These are phyloP conservation scores for Orbilia quercus DNA, from an alignment of 2,329 filamentous ascomycete species.

Conservation along the genomic window DNA sequence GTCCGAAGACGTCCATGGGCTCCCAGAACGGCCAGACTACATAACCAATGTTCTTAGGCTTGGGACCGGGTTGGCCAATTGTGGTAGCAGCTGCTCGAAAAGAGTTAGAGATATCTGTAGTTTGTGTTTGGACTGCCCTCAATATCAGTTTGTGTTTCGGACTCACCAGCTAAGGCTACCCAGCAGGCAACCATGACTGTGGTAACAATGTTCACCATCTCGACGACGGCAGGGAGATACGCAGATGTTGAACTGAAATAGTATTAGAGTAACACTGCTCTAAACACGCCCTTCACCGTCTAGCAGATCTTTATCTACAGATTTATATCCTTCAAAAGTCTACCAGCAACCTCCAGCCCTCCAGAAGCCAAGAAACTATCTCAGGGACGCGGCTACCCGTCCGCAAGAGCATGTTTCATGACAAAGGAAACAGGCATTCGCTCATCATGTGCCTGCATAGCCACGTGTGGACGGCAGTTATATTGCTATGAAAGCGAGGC, in stretches of 20 bases:
- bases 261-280: not conserved
- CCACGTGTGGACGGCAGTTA: not conserved
- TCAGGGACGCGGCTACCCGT: too few species aligned
- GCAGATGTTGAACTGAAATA: not conserved
- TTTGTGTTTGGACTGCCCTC: not conserved
- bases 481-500: not conserved
- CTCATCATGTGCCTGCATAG: not conserved
- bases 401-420: too few species aligned
- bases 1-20: slow-evolving; percentile 4
- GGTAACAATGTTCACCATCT: not conserved
- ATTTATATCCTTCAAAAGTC: too few species aligned
- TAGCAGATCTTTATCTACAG: too few species aligned
- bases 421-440: not conserved
- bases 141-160: not conserved
- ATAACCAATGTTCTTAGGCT: slow-evolving; percentile 3
- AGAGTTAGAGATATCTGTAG: not conserved
- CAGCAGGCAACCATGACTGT: not conserved
- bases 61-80: slow-evolving; percentile 1
- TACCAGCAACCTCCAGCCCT: too few species aligned
- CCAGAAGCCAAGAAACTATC: too few species aligned
- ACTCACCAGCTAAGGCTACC: not conserved
- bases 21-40: slow-evolving; percentile 13
- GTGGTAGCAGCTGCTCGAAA: slow-evolving; percentile 1
- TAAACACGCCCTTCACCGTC: not conserved
- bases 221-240: not conserved